Evolutionary conservation across 768 basidiomycete species (phyloP).

Genomic region (Suillus subalutaceus): DNA sequence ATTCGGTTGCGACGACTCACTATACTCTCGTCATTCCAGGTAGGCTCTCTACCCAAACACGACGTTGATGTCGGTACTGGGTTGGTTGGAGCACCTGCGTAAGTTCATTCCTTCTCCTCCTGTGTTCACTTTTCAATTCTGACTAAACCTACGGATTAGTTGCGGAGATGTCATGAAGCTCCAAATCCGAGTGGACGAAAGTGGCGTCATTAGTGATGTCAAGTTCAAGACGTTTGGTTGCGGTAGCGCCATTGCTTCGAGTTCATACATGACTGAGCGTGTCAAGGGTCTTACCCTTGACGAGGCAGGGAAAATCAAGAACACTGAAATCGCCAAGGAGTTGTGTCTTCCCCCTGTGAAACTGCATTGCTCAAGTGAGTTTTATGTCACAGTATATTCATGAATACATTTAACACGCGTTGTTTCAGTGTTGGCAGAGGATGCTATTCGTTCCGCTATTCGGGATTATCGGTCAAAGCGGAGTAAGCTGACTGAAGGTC

Average conservation of each 20-base stretch:
- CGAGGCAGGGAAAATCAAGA: slow-evolving; percentile 95
- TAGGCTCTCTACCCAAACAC: slow-evolving; percentile 92
- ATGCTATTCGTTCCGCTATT: slow-evolving; percentile 98
- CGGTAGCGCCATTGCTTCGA: slow-evolving; percentile 96
- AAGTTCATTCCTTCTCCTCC: slow-evolving; percentile 36
- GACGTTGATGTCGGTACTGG: slow-evolving; percentile 95
- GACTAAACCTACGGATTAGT: slow-evolving; percentile 42
- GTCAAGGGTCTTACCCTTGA: slow-evolving; percentile 94
- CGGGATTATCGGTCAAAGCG: slow-evolving; percentile 93
- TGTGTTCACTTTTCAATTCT: slow-evolving; percentile 15
- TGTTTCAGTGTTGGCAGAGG: slow-evolving; percentile 86
- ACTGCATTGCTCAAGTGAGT: slow-evolving; percentile 89
- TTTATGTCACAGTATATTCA: slow-evolving; percentile 12
- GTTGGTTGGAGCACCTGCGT: slow-evolving; percentile 97
- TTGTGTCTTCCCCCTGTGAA: slow-evolving; percentile 95
- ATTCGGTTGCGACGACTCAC: slow-evolving; percentile 56
- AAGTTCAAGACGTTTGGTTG: slow-evolving; percentile 99
- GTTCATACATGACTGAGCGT: slow-evolving; percentile 98
- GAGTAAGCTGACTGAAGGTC: slow-evolving; percentile 47
- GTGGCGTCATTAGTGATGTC: slow-evolving; percentile 95
- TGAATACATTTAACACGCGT: slow-evolving; percentile 24
- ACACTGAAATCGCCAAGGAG: slow-evolving; percentile 99
- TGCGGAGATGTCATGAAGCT: slow-evolving; percentile 99
- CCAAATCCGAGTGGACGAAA: slow-evolving; percentile 95
- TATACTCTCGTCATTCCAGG: slow-evolving; percentile 57